Evolutionary conservation across 2,329 filamentous ascomycete species (phyloP), one percentile per base, ranked within the genome.

Genomic region (Raffaelea deltoideospora): DNA sequence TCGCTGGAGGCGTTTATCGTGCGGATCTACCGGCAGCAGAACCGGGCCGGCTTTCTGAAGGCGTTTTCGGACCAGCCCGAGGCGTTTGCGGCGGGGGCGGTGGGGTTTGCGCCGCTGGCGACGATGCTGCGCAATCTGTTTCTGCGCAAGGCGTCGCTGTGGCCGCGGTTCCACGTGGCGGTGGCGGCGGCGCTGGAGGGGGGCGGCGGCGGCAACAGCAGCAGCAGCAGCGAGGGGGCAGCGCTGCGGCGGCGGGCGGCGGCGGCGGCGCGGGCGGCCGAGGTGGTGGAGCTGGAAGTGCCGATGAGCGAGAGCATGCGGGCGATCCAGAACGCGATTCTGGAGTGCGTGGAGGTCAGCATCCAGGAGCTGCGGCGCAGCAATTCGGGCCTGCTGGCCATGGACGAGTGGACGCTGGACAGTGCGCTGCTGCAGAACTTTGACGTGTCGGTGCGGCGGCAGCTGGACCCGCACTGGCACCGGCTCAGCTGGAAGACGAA

Each of bases 381-480:
- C 15, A 96, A 95, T 50, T 71, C 76, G 1, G 87, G 86, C 3
- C 64, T 98, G 7, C 64, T 98, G 7, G 88, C 96, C 47, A 87
- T 96, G 76, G 87, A 92, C 41, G 87, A 95, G 50, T 96, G 88
- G 88, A 95, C 85, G 34, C 65, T 94, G 15, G 88, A 96, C 55
- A 95, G 83, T 51, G 88, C 88, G 26, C 60, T 96, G 42, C 80
- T 95, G 46, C 83, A 80, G 51, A 93, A 86, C 49, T 98, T 98
- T 54, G 90, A 96, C 53, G 65, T 82, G 41, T 79, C 87, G 38
- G 76, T 98, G 35, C 72, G 88, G 43, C 72, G 87, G 40, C 90
- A 98, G 55, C 64, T 98, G 15, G 87, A 96, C 51, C 87, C 88
- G 5, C 87, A 96, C 40, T 98, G 90, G 90, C 90, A 98, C 60